Evolutionary conservation across 805 yeast genomes (phyloP), one percentile per base, ranked within the genome.

Genomic region (Starmerella roubikii): DNA sequence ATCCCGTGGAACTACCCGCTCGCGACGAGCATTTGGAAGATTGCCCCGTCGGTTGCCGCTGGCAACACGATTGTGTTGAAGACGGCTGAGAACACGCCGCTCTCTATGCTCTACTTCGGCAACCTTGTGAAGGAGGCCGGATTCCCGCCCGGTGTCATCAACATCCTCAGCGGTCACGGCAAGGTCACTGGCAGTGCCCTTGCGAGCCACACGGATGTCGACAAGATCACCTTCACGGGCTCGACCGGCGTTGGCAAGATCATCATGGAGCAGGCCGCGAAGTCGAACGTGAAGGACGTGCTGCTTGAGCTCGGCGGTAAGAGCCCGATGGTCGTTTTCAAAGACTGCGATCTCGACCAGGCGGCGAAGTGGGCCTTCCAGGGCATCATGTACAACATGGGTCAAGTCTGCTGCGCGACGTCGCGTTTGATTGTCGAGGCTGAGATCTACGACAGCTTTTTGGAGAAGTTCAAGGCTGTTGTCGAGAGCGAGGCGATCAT

Each of bases 1-100:
- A 85, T 86, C 50, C 95, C 96, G 52, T 86, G 96, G 96, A 86
- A 86, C 67, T 86, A 84, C 74, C 96, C 96, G 47, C 64, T 86
- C 52, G 70, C 83, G 59, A 85, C 86, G 91, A 79, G 84, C 67
- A 68, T 93, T 22, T 86, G 96, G 96, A 86, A 86, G 63, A 66
- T 86, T 45, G 94, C 86, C 42, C 95, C 96, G 34, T 93, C 93
- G 41, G 61, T 85, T 49, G 93, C 93, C 41, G 73, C 93, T 39
- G 94, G 94, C 64, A 83, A 84, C 71, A 73, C 85, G 39, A 70
- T 81, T 50, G 91, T 86, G 34, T 65, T 86, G 63, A 86, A 86
- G 68, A 72, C 93, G 30, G 93, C 96, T 40, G 94, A 84, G 67
- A 72, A 84, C 45, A 86, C 96, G 39, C 95, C 95, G 41, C 69